These are phyloP conservation scores for Caryopteris hybrid DNA, from an alignment of 305 asterid species.

Conservation along the genomic window DNA sequence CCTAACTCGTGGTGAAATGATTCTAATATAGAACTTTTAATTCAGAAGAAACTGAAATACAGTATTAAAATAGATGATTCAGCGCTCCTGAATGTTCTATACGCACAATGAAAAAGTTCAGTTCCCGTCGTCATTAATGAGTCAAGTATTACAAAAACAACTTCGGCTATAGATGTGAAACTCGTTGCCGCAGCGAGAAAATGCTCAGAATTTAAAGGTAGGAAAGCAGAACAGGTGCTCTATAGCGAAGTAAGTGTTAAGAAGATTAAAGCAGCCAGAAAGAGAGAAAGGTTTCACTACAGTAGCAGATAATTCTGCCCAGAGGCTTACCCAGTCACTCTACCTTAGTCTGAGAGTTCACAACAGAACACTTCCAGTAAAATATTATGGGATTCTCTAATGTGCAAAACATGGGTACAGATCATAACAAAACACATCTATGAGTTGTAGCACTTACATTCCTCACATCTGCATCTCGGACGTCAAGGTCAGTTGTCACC, in stretches of 20 bases:
- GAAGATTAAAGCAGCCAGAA: background rate
- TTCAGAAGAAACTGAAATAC: background rate
- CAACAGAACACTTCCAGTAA: background rate
- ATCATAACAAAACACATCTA: background rate
- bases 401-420: background rate
- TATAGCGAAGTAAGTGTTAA: background rate
- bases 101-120: background rate
- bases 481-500: constrained; percentile 94
- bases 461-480: constrained; percentile 90
- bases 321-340: background rate
- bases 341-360: background rate
- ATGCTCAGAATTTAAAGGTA: background rate
- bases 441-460: constrained; percentile 49
- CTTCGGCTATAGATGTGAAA: background rate
- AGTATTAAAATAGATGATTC: background rate
- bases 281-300: background rate
- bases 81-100: background rate
- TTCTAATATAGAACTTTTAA: background rate
- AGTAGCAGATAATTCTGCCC: background rate
- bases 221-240: background rate
- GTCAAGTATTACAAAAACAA: background rate
- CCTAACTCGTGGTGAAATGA: background rate
- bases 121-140: background rate
- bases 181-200: background rate
- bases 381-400: background rate